Conservation (phyloP, 768 basidiomycete species). For the Leccinum rimulosum region DNA sequence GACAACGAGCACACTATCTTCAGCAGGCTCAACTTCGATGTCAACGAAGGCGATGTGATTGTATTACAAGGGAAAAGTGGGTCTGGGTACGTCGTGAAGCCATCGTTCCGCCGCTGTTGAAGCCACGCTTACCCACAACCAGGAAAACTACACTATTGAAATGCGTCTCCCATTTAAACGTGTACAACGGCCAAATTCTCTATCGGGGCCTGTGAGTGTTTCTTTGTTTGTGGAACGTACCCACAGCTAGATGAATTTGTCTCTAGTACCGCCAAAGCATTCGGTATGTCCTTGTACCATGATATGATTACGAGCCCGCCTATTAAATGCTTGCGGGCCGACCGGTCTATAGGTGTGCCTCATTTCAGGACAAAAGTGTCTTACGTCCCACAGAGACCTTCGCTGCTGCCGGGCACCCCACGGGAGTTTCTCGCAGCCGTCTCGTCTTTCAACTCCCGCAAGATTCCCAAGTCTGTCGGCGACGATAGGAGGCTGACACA, state of each 20-base stretch:
- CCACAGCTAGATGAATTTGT: background rate
- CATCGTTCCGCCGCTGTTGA: background rate
- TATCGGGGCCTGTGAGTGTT: constrained; percentile 62
- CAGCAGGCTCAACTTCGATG: constrained; percentile 53
- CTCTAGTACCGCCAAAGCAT: constrained; percentile 47
- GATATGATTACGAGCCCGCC: background rate
- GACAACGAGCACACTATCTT: constrained; percentile 53
- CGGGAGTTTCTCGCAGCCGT: constrained; percentile 64
- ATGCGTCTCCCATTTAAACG: constrained; percentile 75
- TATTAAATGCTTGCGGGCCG: background rate
- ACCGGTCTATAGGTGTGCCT: constrained; percentile 58
- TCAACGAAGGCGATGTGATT: constrained; percentile 73
- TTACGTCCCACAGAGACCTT: constrained; percentile 87
- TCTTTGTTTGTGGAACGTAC: background rate
- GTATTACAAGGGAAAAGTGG: constrained; percentile 81
- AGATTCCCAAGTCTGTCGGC: constrained; percentile 22
- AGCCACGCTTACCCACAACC: constrained; percentile 6
- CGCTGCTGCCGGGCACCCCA: constrained; percentile 81
- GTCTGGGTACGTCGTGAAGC: constrained; percentile 47
- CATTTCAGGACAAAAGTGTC: constrained; percentile 73
- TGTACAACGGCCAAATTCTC: constrained; percentile 63
- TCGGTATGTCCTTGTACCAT: constrained; percentile 37
- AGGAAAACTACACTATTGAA: constrained; percentile 78
- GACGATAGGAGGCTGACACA: constrained; percentile 29
- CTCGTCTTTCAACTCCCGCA: constrained; percentile 48